phyloP scores from a whole-genome alignment of 2,329 filamentous ascomycete species.

The Ceratocystiopsis brevicomis region DNA sequence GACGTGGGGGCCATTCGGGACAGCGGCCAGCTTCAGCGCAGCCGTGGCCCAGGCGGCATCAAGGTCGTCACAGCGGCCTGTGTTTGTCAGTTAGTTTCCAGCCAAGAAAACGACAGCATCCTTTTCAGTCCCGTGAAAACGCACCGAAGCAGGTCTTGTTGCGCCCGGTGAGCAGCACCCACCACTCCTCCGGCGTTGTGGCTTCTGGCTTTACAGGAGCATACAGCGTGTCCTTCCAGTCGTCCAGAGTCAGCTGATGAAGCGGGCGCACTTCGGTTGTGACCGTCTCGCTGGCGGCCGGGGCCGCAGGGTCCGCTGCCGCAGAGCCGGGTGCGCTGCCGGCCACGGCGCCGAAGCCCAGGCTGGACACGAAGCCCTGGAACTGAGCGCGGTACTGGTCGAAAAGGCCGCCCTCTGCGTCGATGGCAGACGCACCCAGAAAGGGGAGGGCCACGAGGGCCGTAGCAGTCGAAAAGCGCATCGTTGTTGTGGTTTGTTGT shows the following conservation, averaged over 20 bases:
- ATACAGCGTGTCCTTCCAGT: conserved; percentile 53
- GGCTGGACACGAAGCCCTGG: conserved; percentile 22
- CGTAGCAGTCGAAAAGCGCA: conserved; percentile 37
- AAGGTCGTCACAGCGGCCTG: conserved; percentile 44
- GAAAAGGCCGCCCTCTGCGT: conserved; percentile 22
- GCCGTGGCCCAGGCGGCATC: conserved; percentile 51
- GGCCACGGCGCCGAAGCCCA: conserved; percentile 16
- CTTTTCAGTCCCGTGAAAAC: conserved; percentile 7
- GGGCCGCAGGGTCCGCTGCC: conserved; percentile 31
- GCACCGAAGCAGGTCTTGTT: conserved; percentile 60
- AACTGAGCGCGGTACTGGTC: conserved; percentile 44
- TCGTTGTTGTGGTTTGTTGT: conserved; percentile 15
- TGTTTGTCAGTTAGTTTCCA: background rate
- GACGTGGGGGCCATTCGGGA: conserved; percentile 45
- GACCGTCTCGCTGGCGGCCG: conserved; percentile 7
- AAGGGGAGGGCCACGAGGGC: conserved; percentile 35
- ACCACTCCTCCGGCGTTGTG: conserved; percentile 53
- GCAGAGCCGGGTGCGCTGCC: conserved; percentile 19
- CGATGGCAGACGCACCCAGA: conserved; percentile 27
- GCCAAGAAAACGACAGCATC: background rate
- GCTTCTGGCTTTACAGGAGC: conserved; percentile 38
- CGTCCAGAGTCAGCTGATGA: conserved; percentile 42
- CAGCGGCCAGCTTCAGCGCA: conserved; percentile 40
- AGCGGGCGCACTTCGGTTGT: conserved; percentile 22
- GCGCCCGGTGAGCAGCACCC: conserved; percentile 53